These are phyloP conservation scores for Cryptosporidium parvum DNA, from an alignment of 169 alveolate species.

Conservation along the genomic window DNA sequence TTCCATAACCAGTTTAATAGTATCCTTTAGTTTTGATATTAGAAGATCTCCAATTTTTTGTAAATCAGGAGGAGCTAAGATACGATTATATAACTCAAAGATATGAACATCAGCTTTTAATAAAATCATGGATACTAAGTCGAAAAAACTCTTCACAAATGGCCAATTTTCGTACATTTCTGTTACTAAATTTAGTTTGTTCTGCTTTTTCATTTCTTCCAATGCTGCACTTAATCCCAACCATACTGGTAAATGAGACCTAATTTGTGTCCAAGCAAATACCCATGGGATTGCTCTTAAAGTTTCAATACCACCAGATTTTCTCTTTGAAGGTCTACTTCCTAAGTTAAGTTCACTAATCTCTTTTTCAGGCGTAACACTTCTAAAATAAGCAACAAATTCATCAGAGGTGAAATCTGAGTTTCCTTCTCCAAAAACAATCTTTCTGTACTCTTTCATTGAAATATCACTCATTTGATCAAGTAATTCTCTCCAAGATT, in stretches of 20 bases:
- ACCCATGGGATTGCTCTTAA: conserved; percentile 91
- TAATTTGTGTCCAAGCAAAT: conserved; percentile 89
- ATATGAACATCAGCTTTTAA: conserved; percentile 81
- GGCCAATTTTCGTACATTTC: conserved; percentile 87
- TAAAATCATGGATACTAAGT: conserved; percentile 85
- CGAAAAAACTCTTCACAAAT: conserved; percentile 84
- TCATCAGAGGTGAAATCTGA: conserved; percentile 81
- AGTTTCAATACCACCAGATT: conserved; percentile 86
- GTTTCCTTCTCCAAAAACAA: conserved; percentile 82
- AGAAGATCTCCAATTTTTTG: conserved; percentile 59
- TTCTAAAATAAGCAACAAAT: conserved; percentile 84
- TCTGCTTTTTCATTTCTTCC: conserved; percentile 73
- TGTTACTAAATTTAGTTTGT: conserved; percentile 76
- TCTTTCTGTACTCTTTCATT: conserved; percentile 81
- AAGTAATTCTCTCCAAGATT: conserved; percentile 83
- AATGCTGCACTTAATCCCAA: conserved; percentile 83
- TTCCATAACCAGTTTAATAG: conserved; percentile 57
- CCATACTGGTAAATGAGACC: conserved; percentile 88
- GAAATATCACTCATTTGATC: conserved; percentile 83
- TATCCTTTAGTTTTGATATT: conserved; percentile 58
- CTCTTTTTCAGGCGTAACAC: conserved; percentile 87
- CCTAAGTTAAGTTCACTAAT: conserved; percentile 87
- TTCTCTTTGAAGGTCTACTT: conserved; percentile 85
- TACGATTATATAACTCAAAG: conserved; percentile 74
- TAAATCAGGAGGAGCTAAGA: conserved; percentile 39